Evolutionary conservation across 2,329 filamentous ascomycete genomes (phyloP).

Genomic region (Colletotrichum simmondsii): DNA sequence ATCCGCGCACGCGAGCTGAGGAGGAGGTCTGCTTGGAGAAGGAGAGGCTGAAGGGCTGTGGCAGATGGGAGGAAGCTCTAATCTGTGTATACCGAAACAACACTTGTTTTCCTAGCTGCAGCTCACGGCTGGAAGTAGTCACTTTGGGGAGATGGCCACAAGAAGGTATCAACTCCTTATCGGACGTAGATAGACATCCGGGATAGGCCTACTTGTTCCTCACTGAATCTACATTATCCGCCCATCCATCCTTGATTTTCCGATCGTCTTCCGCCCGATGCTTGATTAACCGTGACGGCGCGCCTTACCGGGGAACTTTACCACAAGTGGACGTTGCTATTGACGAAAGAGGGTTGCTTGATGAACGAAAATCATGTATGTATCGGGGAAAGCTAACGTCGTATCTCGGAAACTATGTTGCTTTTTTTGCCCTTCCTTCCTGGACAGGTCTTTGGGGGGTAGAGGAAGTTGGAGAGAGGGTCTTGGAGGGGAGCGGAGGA

Average conservation of each 20-base stretch:
- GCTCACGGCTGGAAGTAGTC: constrained; percentile 4
- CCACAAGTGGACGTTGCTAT: background rate
- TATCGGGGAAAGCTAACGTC: constrained; percentile 5
- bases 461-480: background rate
- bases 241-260: background rate
- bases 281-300: background rate
- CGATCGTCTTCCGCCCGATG: background rate
- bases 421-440: background rate
- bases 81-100: constrained; percentile 32
- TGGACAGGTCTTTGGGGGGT: background rate
- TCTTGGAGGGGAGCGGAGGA: background rate
- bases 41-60: background rate
- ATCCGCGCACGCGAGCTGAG: constrained; percentile 1
- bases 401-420: constrained; percentile 7
- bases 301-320: background rate
- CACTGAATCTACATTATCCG: constrained; percentile 31
- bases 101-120: constrained; percentile 12
- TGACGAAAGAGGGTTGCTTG: background rate
- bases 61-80: constrained; percentile 26
- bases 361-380: background rate
- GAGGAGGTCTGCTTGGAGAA: background rate
- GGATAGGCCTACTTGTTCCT: constrained; percentile 31
- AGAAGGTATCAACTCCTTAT: constrained; percentile 9
- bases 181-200: constrained; percentile 29
- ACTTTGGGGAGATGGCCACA: constrained; percentile 15